Base-by-base conservation (phyloP, 2,329 filamentous ascomycete genomes). In the Dothideomycetes sp. region DNA sequence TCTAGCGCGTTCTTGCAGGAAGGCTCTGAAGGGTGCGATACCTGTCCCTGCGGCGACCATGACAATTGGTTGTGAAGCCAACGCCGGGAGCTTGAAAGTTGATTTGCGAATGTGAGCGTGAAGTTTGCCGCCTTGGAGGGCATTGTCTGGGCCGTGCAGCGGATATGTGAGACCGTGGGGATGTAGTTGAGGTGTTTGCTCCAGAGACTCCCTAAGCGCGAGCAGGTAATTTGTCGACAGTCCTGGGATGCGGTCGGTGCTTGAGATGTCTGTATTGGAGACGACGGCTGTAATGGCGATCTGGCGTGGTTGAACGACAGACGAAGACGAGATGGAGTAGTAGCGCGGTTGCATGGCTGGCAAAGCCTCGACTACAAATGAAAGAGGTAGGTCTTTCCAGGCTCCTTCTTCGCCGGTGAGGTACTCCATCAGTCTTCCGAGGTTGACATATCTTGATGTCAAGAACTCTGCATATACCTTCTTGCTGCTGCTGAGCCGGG, bases 11-110 rank as follows among this genome's bases (percentile, higher is more conserved):
- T 69, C 64, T 18, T 60, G 49, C 3, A 66, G 39, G 48, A 67
- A 67, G 4, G 53, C 64, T 1, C 63, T 57, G 55, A 67, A 65
- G 0, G 67, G 68, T 0, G 69, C 69, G 12, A 72, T 52, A 3
- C 70, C 69, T 0, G 68, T 72, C 1, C 71, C 72, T 0, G 70
- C 59, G 3, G 59, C 68, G 7, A 74, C 56, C 65, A 74, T 70
- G 37, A 77, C 58, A 8, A 77, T 52, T 0, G 72, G 72, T 0
- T 57, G 63, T 3, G 55, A 58, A 5, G 58, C 50, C 0, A 57
- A 51, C 9, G 58, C 50, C 0, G 68, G 68, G 2, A 70, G 58
- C 36, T 66, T 66, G 56, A 71, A 72, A 30, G 59, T 62, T 1
- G 62, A 64, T 40, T 56, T 57, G 18, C 61, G 59, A 33, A 66